phyloP scores from a whole-genome alignment of 768 basidiomycete species.

The Podaxis sp. region DNA sequence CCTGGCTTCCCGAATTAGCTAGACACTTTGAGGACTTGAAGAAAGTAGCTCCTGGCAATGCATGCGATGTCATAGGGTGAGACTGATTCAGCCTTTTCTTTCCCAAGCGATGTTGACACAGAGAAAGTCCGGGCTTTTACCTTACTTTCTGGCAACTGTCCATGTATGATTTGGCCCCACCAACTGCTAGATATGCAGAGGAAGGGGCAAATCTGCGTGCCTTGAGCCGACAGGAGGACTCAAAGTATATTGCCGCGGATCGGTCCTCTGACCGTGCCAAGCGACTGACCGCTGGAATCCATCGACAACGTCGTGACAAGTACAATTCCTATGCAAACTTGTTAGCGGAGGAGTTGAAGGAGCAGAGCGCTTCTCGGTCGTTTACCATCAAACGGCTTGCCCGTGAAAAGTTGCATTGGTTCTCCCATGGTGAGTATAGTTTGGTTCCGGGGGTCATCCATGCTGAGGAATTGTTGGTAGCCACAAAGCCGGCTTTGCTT shows the following conservation, averaged over 20 bases:
- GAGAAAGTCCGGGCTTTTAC: slow-evolving; percentile 82
- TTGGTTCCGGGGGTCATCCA: neutral
- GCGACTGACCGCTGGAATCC: slow-evolving; percentile 52
- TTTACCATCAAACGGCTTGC: slow-evolving; percentile 76
- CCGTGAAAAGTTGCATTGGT: slow-evolving; percentile 83
- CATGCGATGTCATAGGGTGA: slow-evolving; percentile 70
- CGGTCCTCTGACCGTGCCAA: slow-evolving; percentile 66
- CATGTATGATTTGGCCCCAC: slow-evolving; percentile 84
- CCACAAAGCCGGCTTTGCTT: slow-evolving; percentile 46
- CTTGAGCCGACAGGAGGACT: slow-evolving; percentile 68
- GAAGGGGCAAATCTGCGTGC: slow-evolving; percentile 61
- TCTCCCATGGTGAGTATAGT: slow-evolving; percentile 51
- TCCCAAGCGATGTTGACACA: slow-evolving; percentile 6
- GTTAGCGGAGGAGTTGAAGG: slow-evolving; percentile 69
- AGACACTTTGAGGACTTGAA: slow-evolving; percentile 74
- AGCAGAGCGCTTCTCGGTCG: slow-evolving; percentile 67
- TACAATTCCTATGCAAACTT: slow-evolving; percentile 58
- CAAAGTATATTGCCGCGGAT: slow-evolving; percentile 61
- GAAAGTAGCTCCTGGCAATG: slow-evolving; percentile 65
- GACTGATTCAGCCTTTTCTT: slow-evolving; percentile 22
- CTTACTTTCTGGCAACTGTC: slow-evolving; percentile 97
- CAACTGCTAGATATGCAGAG: slow-evolving; percentile 74
- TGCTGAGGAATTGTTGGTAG: slow-evolving; percentile 24
- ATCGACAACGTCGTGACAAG: slow-evolving; percentile 63
- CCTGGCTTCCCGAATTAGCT: slow-evolving; percentile 78